phyloP scores from a whole-genome alignment of 1,284 basidiomycete species.

The Tilletia walkeri region DNA sequence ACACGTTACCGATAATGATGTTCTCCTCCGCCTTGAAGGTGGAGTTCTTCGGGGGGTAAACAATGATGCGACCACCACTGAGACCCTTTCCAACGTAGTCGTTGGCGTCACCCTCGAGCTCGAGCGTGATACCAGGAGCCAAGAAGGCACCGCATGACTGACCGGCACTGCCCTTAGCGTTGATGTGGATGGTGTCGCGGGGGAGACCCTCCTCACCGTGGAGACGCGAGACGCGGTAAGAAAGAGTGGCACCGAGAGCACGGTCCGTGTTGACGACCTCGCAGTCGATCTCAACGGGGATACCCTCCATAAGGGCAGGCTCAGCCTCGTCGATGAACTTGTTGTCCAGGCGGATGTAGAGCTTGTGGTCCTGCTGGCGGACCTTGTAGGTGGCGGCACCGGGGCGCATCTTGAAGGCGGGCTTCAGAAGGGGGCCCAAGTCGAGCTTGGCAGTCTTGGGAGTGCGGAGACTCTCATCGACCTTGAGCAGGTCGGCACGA shows the following conservation, averaged over 20 bases:
- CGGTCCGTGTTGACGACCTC: constrained; percentile 54
- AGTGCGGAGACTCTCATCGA: constrained; percentile 42
- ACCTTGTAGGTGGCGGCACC: constrained; percentile 54
- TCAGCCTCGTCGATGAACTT: constrained; percentile 54
- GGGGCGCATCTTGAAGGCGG: constrained; percentile 50
- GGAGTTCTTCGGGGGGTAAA: constrained; percentile 51
- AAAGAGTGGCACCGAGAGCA: constrained; percentile 51
- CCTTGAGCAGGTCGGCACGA: constrained; percentile 45
- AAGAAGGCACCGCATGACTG: constrained; percentile 52
- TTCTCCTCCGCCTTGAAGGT: constrained; percentile 53
- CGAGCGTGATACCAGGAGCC: constrained; percentile 49
- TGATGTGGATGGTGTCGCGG: constrained; percentile 52
- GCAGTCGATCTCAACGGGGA: constrained; percentile 52
- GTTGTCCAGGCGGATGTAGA: constrained; percentile 53
- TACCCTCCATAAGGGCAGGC: constrained; percentile 44
- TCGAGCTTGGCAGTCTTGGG: constrained; percentile 48
- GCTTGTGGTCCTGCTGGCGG: constrained; percentile 51
- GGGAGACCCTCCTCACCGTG: constrained; percentile 51
- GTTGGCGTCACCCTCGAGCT: constrained; percentile 50
- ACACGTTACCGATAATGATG: constrained; percentile 47
- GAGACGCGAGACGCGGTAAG: constrained; percentile 51
- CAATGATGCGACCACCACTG: constrained; percentile 45
- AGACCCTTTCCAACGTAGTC: constrained; percentile 49
- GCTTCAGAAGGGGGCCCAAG: constrained; percentile 46
- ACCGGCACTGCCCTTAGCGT: constrained; percentile 49